Evolutionary conservation across 345 rosid species (phyloP).

Genomic region (Murraya paniculata): DNA sequence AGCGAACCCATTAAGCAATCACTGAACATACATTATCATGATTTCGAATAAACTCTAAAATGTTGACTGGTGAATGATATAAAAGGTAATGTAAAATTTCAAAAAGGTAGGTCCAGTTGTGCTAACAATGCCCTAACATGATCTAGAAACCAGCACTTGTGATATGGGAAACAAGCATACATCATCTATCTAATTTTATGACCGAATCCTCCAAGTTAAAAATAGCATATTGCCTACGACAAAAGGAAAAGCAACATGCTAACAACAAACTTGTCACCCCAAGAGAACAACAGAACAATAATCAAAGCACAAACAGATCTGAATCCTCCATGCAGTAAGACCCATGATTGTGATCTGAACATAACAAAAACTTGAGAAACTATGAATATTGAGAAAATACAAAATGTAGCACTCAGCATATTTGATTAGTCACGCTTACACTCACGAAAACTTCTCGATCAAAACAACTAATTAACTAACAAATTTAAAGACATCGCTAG

Average conservation of each 20-base stretch:
- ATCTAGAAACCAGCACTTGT: background rate
- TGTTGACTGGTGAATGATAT: background rate
- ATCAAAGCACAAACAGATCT: background rate
- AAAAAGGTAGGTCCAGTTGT: background rate
- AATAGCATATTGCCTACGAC: background rate
- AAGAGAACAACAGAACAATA: background rate
- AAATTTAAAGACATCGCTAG: background rate
- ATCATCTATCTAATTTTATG: background rate
- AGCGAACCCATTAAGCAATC: too few species aligned
- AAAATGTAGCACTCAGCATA: background rate
- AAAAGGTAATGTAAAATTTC: background rate
- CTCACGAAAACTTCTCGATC: too few species aligned
- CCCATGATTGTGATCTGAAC: background rate
- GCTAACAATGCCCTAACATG: background rate
- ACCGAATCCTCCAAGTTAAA: background rate
- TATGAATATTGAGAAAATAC: background rate
- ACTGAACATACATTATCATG: background rate
- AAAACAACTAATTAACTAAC: background rate
- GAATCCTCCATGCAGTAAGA: background rate
- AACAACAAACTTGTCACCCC: background rate
- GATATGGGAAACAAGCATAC: background rate
- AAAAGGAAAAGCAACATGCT: too few species aligned
- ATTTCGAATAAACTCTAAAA: background rate
- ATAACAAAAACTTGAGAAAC: background rate
- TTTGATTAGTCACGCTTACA: background rate